Base-by-base conservation (phyloP, 2,329 filamentous ascomycete genomes). In the Colletotrichum caudatum region DNA sequence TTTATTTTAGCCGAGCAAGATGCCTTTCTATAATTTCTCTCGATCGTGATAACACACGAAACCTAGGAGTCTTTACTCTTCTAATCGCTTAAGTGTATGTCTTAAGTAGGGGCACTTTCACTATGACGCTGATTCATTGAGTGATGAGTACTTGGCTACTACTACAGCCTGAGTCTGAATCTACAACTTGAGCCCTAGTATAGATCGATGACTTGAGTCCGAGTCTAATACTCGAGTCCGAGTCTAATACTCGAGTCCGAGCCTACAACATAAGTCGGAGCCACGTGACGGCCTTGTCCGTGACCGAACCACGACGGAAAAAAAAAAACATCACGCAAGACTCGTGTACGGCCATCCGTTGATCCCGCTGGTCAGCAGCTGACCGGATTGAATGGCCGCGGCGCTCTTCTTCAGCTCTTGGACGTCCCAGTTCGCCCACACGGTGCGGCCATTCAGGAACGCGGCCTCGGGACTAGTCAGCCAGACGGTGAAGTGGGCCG, bases 401-500 rank as follows among this genome's bases (percentile, higher is more conserved):
- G 69, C 66, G 35, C 66, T 63, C 18, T 65, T 64, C 75, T 83
- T 83, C 44, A 88, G 79, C 73, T 87, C 85, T 50, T 84, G 80
- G 0, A 87, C 81, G 75, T 88, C 86, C 86, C 85, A 88, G 29
- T 84, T 84, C 14, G 82, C 80, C 82, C 84, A 87, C 0, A 87
- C 74, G 29, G 84, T 83, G 58, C 82, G 84, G 3, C 82, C 79
- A 51, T 81, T 83, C 35, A 88, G 74, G 72, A 88, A 87, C 7
- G 73, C 75, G 0, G 86, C 84, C 72, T 88, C 84, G 1, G 80
- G 74, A 35, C 80, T 82, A 0, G 82, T 79, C 35, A 83, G 76
- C 85, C 85, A 87, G 7, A 86, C 79, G 3, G 77, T 70, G 74
- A 86, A 87, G 67, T 81, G 76, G 0, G 77, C 82, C 1, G 82